Evolutionary conservation across 805 yeast species (phyloP).

Genomic region (Candida sakaeoensis): DNA sequence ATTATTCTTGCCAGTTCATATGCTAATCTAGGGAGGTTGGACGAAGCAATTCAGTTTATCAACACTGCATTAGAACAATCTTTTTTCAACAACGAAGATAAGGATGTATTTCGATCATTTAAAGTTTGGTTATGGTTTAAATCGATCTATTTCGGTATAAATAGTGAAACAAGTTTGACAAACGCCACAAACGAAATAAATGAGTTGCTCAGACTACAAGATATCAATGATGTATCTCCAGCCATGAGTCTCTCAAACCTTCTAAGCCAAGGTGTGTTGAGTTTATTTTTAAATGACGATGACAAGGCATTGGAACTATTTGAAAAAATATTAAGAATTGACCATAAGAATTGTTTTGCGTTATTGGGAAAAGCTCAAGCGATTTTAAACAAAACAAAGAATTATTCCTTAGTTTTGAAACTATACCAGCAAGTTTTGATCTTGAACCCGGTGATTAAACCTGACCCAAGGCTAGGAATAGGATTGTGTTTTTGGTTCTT

Average conservation of each 20-base stretch:
- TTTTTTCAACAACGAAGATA: constrained; percentile 37
- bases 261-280: constrained; percentile 67
- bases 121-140: constrained; percentile 71
- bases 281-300: constrained; percentile 53
- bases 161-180: constrained; percentile 20
- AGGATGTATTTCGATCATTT: constrained; percentile 54
- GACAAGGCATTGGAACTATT: constrained; percentile 70
- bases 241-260: constrained; percentile 18
- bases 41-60: constrained; percentile 63
- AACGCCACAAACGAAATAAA: constrained; percentile 23
- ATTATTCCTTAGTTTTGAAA: constrained; percentile 70
- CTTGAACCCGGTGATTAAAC: constrained; percentile 71
- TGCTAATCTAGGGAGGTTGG: constrained; percentile 53
- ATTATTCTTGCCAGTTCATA: constrained; percentile 78
- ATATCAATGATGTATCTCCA: constrained; percentile 7
- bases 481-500: constrained; percentile 93
- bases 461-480: constrained; percentile 92
- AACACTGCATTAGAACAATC: constrained; percentile 51
- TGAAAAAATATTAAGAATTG: constrained; percentile 54
- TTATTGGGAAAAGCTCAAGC: constrained; percentile 82
- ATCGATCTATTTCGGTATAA: constrained; percentile 23
- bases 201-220: constrained; percentile 12
- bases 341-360: constrained; percentile 68
- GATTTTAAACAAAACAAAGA: constrained; percentile 60
- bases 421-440: constrained; percentile 79